Conservation (phyloP, 139 green algal species). For the Zygnema circumcarinatum region DNA sequence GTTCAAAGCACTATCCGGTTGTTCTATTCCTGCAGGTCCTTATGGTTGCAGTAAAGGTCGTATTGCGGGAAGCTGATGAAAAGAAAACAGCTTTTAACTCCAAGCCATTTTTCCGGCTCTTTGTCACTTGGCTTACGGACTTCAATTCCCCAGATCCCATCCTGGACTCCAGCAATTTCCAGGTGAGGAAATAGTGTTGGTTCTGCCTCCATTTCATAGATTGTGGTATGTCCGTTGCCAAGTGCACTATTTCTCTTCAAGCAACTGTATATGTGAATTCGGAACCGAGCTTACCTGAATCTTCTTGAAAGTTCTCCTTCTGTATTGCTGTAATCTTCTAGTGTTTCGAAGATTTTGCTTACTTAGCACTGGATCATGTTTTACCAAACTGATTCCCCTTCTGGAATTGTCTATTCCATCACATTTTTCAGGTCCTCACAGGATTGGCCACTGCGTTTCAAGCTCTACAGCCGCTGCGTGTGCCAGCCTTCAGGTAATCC, state of each 20-base stretch:
- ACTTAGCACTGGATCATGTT: neutral
- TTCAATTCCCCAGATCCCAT: constrained; percentile 69
- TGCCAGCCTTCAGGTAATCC: constrained; percentile 93
- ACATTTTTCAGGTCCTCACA: constrained; percentile 53
- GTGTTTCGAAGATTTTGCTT: too few relatives aligned
- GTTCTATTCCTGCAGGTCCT: constrained; percentile 66
- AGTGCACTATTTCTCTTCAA: too few relatives aligned
- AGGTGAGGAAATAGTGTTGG: constrained; percentile 41
- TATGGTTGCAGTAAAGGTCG: constrained; percentile 71
- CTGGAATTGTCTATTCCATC: neutral
- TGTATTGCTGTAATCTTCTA: too few relatives aligned
- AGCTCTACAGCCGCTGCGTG: constrained; percentile 79
- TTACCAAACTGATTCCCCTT: neutral
- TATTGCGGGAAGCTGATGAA: constrained; percentile 81
- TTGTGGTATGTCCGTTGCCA: constrained; percentile 11
- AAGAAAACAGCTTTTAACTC: constrained; percentile 82
- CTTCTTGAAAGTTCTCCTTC: too few relatives aligned
- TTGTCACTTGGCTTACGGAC: constrained; percentile 83
- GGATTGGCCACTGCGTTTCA: constrained; percentile 69
- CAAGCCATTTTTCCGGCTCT: constrained; percentile 91
- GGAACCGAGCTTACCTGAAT: neutral
- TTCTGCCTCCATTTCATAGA: neutral
- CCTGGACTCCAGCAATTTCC: constrained; percentile 61
- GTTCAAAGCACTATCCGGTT: too few relatives aligned
- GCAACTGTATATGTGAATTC: neutral